phyloP scores from a whole-genome alignment of 176 grass and related monocot genomes.

The Raddia guianensis region DNA sequence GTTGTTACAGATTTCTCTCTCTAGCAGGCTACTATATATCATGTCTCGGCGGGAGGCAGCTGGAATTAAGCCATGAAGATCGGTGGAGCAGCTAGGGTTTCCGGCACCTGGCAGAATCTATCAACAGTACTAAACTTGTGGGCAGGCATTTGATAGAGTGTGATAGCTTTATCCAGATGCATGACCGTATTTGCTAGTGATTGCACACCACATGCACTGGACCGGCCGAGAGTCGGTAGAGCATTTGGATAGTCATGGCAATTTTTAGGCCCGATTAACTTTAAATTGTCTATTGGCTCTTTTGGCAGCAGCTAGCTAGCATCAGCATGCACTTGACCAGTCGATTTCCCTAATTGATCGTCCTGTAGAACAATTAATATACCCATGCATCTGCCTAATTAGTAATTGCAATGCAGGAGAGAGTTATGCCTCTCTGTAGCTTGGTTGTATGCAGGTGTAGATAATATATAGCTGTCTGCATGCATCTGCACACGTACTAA shows the following conservation, averaged over 20 bases:
- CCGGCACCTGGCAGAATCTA: not conserved
- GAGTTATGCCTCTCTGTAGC: not conserved
- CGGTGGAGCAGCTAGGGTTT: constrained; percentile 11
- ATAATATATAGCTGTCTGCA: constrained; percentile 11
- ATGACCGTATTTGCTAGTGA: not conserved
- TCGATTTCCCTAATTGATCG: not conserved
- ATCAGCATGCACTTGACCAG: not conserved
- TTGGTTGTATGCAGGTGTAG: constrained; percentile 2
- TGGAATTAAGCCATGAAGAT: not conserved
- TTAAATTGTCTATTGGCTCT: not conserved
- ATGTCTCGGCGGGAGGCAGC: not conserved
- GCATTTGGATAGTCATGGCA: constrained; percentile 3
- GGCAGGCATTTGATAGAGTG: not conserved
- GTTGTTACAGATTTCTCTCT: constrained; percentile 35
- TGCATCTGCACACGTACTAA: not conserved
- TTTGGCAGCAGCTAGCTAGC: not conserved
- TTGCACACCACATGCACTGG: constrained; percentile 12
- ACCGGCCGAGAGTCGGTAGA: not conserved
- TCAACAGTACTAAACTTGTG: not conserved
- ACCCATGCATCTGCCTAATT: not conserved
- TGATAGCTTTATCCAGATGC: constrained; percentile 5
- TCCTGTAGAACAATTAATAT: not conserved
- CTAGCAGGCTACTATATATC: not conserved
- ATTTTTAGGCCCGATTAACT: constrained; percentile 16
- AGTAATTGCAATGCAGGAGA: too few species aligned